phyloP scores from a whole-genome alignment of 2,329 filamentous ascomycete genomes.

The Alternaria infectoria region DNA sequence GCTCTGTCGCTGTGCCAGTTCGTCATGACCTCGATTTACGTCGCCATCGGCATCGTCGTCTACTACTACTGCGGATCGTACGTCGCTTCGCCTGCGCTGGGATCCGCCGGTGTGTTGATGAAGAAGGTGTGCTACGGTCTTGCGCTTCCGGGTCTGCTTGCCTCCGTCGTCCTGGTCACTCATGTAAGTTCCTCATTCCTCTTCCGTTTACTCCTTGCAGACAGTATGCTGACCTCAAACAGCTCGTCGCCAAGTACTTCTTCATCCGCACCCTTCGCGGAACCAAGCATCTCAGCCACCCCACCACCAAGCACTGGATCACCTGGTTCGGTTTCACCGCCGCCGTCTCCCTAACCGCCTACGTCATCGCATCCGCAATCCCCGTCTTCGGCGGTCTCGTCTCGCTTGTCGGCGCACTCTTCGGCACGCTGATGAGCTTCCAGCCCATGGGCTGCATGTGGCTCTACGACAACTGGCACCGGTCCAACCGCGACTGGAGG shows the following conservation, averaged over 20 bases:
- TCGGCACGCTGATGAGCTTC: conserved; percentile 35
- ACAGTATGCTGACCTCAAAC: not conserved
- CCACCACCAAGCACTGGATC: conserved; percentile 33
- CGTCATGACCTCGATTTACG: conserved; percentile 66
- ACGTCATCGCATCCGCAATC: conserved; percentile 34
- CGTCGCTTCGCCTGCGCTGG: conserved; percentile 70
- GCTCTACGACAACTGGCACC: conserved; percentile 35
- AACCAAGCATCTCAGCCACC: conserved; percentile 63
- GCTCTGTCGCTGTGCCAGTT: conserved; percentile 63
- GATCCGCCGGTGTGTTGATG: conserved; percentile 63
- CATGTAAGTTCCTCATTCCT: conserved; percentile 18
- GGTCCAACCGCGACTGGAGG: conserved; percentile 6
- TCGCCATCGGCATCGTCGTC: conserved; percentile 70
- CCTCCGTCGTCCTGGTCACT: conserved; percentile 29
- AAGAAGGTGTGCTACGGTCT: conserved; percentile 72
- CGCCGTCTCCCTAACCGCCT: conserved; percentile 22
- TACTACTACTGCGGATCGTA: conserved; percentile 69
- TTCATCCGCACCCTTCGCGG: conserved; percentile 74
- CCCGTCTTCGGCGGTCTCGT: conserved; percentile 38
- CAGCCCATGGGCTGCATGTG: conserved; percentile 40
- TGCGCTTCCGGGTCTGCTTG: conserved; percentile 60
- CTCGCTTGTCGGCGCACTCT: conserved; percentile 32
- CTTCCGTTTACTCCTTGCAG: not conserved
- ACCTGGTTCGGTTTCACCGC: conserved; percentile 33
- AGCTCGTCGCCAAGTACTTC: conserved; percentile 37